Evolutionary conservation across 2,329 filamentous ascomycete species (phyloP).

Genomic region (Xylaria sp.): DNA sequence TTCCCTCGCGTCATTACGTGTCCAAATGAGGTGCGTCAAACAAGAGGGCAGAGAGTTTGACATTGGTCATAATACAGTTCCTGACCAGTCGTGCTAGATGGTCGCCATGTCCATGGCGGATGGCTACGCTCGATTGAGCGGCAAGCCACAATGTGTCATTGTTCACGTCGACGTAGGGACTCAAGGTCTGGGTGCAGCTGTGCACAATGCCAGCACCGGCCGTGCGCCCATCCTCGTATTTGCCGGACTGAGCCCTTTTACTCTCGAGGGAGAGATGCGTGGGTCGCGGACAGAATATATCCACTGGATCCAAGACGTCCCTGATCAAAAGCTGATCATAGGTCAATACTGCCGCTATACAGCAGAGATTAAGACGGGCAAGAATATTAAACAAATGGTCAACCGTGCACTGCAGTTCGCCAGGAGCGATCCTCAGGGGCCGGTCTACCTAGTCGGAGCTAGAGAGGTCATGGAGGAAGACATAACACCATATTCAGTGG

Average conservation of each 20-base stretch:
- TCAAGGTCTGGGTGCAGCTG: slow-evolving; percentile 79
- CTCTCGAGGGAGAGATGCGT: slow-evolving; percentile 79
- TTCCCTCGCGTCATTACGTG: slow-evolving; percentile 83
- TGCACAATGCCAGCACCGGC: slow-evolving; percentile 82
- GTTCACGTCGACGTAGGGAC: slow-evolving; percentile 86
- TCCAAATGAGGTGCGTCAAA: slow-evolving; percentile 73
- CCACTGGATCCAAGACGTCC: slow-evolving; percentile 87
- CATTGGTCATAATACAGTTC: neutral
- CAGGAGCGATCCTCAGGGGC: slow-evolving; percentile 78
- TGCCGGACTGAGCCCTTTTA: slow-evolving; percentile 80
- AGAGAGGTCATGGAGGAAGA: slow-evolving; percentile 89
- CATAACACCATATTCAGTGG: slow-evolving; percentile 75
- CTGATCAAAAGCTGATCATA: slow-evolving; percentile 83
- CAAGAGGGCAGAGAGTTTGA: neutral
- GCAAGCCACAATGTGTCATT: slow-evolving; percentile 79
- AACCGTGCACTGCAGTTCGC: slow-evolving; percentile 87
- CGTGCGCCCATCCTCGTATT: slow-evolving; percentile 81
- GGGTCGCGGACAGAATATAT: slow-evolving; percentile 86
- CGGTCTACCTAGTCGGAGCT: slow-evolving; percentile 81
- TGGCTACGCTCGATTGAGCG: slow-evolving; percentile 78
- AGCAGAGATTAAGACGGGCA: slow-evolving; percentile 83
- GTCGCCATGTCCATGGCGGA: slow-evolving; percentile 87
- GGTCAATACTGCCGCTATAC: slow-evolving; percentile 87
- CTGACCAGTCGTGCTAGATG: slow-evolving; percentile 65
- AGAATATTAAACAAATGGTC: slow-evolving; percentile 90